These are phyloP conservation scores for Fusarium veterinarium DNA, from an alignment of 2,329 filamentous ascomycete species.

Conservation along the genomic window DNA sequence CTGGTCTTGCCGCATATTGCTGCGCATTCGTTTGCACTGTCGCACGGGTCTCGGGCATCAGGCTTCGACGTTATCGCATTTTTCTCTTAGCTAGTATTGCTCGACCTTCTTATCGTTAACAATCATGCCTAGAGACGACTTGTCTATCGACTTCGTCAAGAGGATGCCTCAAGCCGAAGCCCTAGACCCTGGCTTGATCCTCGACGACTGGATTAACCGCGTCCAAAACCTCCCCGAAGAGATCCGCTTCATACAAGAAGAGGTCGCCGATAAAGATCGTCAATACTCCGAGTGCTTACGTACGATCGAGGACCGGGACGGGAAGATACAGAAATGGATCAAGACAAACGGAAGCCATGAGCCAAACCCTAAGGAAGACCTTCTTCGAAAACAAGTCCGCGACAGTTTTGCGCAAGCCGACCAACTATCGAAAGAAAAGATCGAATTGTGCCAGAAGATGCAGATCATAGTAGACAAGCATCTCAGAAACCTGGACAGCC, in stretches of 20 bases:
- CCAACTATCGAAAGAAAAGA: constrained; percentile 79
- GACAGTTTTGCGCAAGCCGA: constrained; percentile 77
- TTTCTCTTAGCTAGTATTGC: constrained; percentile 40
- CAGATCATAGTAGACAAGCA: constrained; percentile 71
- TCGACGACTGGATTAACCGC: constrained; percentile 81
- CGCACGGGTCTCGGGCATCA: constrained; percentile 27
- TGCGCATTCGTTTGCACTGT: constrained; percentile 26
- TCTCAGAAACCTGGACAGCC: constrained; percentile 69
- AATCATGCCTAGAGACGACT: constrained; percentile 78
- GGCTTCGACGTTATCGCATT: constrained; percentile 37
- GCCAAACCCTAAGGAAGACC: constrained; percentile 79
- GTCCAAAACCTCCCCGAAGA: constrained; percentile 85
- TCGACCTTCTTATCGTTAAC: constrained; percentile 60
- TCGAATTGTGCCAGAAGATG: constrained; percentile 74
- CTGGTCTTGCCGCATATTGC: constrained; percentile 15
- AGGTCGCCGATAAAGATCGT: constrained; percentile 83
- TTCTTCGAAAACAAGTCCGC: constrained; percentile 72
- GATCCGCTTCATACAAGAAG: constrained; percentile 84
- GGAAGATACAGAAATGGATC: constrained; percentile 83
- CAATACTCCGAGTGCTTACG: constrained; percentile 75
- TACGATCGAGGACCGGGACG: constrained; percentile 77
- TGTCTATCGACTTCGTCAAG: constrained; percentile 76
- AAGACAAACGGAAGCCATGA: constrained; percentile 79
- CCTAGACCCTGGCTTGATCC: constrained; percentile 74
- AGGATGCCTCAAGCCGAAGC: constrained; percentile 72